Percentiles rank a stretch among this genome's conserved stretches.
These are phyloP conservation scores for Colletotrichum orbiculare DNA, from an alignment of 2,329 filamentous ascomycete genomes.

Conservation along the genomic window DNA sequence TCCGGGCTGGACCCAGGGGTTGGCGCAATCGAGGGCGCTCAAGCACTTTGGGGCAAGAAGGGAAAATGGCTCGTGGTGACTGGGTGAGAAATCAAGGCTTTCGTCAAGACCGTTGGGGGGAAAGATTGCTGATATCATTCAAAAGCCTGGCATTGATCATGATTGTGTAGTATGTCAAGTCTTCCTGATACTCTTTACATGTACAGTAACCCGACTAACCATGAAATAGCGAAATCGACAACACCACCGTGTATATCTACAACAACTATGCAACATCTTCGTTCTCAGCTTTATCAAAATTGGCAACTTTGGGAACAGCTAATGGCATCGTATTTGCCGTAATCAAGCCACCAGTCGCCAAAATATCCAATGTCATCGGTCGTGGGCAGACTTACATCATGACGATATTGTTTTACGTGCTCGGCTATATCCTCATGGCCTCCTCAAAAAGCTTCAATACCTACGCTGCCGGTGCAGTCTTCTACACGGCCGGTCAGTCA, in stretches of 20 bases:
- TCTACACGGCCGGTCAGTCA: slow-evolving; percentile 22
- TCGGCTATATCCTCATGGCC: slow-evolving; percentile 27
- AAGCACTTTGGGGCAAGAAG: slow-evolving; percentile 17
- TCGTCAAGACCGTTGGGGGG: neutral
- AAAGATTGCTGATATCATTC: neutral
- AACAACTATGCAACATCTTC: slow-evolving; percentile 27
- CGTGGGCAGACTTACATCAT: slow-evolving; percentile 28
- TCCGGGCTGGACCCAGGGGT: slow-evolving; percentile 15
- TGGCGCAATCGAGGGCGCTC: slow-evolving; percentile 15
- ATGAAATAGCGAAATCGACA: slow-evolving; percentile 10
- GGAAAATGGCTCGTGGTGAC: slow-evolving; percentile 25
- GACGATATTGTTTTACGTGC: slow-evolving; percentile 16
- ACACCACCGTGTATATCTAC: slow-evolving; percentile 24
- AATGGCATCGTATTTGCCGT: slow-evolving; percentile 21
- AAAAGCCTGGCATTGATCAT: slow-evolving; percentile 16
- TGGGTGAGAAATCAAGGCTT: neutral
- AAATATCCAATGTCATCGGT: slow-evolving; percentile 25
- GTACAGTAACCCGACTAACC: neutral
- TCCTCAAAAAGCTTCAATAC: slow-evolving; percentile 12
- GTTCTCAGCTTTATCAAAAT: slow-evolving; percentile 21
- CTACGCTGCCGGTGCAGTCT: slow-evolving; percentile 22
- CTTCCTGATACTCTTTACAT: too few relatives aligned
- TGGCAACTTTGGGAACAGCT: slow-evolving; percentile 20
- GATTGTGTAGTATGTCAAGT: slow-evolving; percentile 19
- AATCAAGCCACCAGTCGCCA: slow-evolving; percentile 22